These are phyloP conservation scores for Chalciporus pseudorubinellus DNA, from an alignment of 768 basidiomycete genomes.

Conservation along the genomic window DNA sequence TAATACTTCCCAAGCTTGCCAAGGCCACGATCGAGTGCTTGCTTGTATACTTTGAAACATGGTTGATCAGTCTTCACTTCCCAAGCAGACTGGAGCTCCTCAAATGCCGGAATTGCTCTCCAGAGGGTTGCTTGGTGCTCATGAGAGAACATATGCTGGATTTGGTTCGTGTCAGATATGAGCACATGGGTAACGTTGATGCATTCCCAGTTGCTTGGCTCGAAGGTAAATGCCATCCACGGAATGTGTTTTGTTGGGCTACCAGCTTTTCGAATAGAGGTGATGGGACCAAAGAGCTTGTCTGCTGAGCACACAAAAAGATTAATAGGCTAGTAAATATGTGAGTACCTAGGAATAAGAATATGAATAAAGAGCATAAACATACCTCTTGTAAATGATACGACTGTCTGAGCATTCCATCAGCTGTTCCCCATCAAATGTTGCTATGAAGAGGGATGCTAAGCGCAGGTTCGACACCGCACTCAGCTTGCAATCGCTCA, in stretches of 20 bases:
- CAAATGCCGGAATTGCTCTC: slow-evolving; percentile 25
- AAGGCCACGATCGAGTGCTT: slow-evolving; percentile 19
- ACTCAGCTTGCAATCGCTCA: slow-evolving; percentile 17
- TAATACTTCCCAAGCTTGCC: slow-evolving; percentile 29
- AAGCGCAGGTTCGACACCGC: slow-evolving; percentile 11
- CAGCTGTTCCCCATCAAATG: slow-evolving; percentile 25
- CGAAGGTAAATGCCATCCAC: slow-evolving; percentile 25
- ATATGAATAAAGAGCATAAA: neutral
- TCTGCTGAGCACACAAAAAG: slow-evolving; percentile 24
- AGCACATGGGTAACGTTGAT: slow-evolving; percentile 12
- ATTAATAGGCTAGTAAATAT: slow-evolving; percentile 8
- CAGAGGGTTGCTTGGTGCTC: slow-evolving; percentile 26
- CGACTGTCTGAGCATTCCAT: slow-evolving; percentile 20
- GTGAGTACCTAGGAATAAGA: neutral
- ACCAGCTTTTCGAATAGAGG: slow-evolving; percentile 18
- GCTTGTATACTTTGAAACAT: slow-evolving; percentile 15
- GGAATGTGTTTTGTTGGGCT: slow-evolving; percentile 24
- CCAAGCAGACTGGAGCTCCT: slow-evolving; percentile 29
- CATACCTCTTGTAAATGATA: slow-evolving; percentile 14
- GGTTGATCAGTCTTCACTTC: slow-evolving; percentile 19
- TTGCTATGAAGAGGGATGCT: slow-evolving; percentile 28
- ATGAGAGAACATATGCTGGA: slow-evolving; percentile 29
- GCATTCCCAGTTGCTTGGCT: slow-evolving; percentile 20
- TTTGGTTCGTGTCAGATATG: slow-evolving; percentile 22
- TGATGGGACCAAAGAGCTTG: slow-evolving; percentile 31